A percentile compares a stretch with the other conserved stretches of the same genome.
phyloP scores from a whole-genome alignment of 2,329 filamentous ascomycete species.

The Phyllosticta ampelicida region DNA sequence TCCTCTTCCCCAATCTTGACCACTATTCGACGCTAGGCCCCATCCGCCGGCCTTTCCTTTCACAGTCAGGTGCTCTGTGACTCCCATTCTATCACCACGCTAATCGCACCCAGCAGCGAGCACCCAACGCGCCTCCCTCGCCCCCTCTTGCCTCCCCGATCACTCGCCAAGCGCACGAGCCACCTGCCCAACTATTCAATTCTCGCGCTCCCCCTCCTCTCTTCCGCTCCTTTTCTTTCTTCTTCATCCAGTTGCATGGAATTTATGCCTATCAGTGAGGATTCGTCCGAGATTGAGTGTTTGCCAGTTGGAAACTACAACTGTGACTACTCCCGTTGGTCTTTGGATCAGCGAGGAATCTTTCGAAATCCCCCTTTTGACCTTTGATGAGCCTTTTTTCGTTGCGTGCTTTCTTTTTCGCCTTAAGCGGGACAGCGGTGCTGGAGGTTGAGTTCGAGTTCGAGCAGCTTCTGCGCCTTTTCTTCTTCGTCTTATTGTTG shows the following conservation, averaged over 20 bases:
- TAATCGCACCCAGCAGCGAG: too few relatives aligned
- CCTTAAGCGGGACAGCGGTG: neutral
- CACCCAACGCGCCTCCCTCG: too few relatives aligned
- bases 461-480: too few relatives aligned
- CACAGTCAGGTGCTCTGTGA: too few relatives aligned
- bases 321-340: slow-evolving; percentile 64
- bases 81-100: too few relatives aligned
- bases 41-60: too few relatives aligned
- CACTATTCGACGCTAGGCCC: too few relatives aligned
- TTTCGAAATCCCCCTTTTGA: slow-evolving; percentile 49
- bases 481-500: too few relatives aligned
- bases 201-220: slow-evolving; percentile 14
- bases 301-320: slow-evolving; percentile 80
- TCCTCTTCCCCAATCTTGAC: too few relatives aligned
- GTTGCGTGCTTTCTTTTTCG: neutral
- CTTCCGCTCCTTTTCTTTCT: slow-evolving; percentile 6
- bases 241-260: slow-evolving; percentile 57
- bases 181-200: slow-evolving; percentile 12
- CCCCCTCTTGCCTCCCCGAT: too few relatives aligned
- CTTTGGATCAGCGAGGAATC: slow-evolving; percentile 62
- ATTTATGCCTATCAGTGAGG: slow-evolving; percentile 78
- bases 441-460: too few relatives aligned
- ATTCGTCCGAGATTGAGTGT: slow-evolving; percentile 79
- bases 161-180: too few relatives aligned
- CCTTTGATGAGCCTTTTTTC: neutral